Percentiles rank a stretch among this genome's conserved stretches.
phyloP scores from a whole-genome alignment of 495 filamentous ascomycete species.

The Pyrenula massariospora region DNA sequence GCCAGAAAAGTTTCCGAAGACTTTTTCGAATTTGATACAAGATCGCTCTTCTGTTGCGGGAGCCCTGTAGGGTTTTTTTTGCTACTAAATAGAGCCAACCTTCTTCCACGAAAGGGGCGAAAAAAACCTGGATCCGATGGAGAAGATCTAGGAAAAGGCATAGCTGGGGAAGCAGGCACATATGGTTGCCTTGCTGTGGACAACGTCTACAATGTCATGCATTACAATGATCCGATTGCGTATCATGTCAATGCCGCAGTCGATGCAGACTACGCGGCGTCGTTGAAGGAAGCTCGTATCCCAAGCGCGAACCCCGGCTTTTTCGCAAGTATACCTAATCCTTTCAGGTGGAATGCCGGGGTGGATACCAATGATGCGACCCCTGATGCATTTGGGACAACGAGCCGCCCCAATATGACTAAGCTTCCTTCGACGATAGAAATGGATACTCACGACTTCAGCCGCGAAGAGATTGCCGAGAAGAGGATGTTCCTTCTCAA shows the following conservation, averaged over 20 bases:
- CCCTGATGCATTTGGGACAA: constrained; percentile 14
- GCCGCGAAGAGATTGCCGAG: constrained; percentile 84
- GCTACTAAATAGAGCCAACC: constrained; percentile 66
- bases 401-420: constrained; percentile 30
- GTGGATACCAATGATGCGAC: constrained; percentile 15
- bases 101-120: constrained; percentile 68
- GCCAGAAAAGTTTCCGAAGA: constrained; percentile 36
- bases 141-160: constrained; percentile 47
- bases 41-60: constrained; percentile 80
- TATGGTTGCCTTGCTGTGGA: constrained; percentile 90
- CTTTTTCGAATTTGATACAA: constrained; percentile 84
- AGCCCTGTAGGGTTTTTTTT: constrained; percentile 91
- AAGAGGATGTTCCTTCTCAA: constrained; percentile 79
- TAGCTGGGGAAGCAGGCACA: constrained; percentile 62
- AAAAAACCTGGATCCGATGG: constrained; percentile 62
- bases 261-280: constrained; percentile 64
- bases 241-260: constrained; percentile 87
- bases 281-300: constrained; percentile 65
- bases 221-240: constrained; percentile 62
- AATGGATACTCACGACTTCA: constrained; percentile 91
- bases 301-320: constrained; percentile 60
- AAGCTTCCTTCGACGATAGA: constrained; percentile 85
- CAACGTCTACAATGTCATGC: constrained; percentile 91
- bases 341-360: constrained; percentile 38
- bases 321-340: constrained; percentile 51